Evolutionary conservation across 116 monocot species (phyloP), one percentile per base, ranked within the genome.

Genomic region (Thalassia testudinum): DNA sequence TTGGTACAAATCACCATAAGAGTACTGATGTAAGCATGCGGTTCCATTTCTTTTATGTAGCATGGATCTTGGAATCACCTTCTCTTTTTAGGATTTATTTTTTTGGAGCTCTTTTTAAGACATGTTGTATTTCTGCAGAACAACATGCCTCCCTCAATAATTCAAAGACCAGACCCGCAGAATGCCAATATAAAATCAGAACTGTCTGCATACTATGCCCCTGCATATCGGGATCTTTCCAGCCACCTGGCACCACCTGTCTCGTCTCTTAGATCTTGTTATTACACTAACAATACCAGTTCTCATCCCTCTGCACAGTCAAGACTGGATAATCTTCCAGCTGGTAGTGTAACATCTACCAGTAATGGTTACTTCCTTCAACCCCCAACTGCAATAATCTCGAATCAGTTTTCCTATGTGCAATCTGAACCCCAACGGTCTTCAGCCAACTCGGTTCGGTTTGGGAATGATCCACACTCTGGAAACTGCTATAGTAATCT

Each of bases 341-440:
- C 53, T 16, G 56, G 59, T 2, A 60, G 21, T 44, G 43, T 47
- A 18, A 40, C 78, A 12, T 43, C 73, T 24, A 28, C 56, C 21
- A 77, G 71, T 52, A 74, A 76, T n/a, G 63, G 57, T 52, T 87
- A 86, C 53, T 67, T 67, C 50, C 45, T 78, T 54, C 83, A 77
- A 42, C 83, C 80, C 44, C 87, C 83, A 14, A 66, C 68, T 47
- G 73, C 69, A 60, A 49, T 61, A 37, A 64, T 81, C 25, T 73
- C 83, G 55, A 82, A 79, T 65, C 82, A 82, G 42, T 92, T 77
- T 57, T 82, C 86, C 20, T 87, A 75, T 72, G 58, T 70, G 24
- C 86, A 72, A 7, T 24, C 83, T 49, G 87, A 83, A 28, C 43
- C 63, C 27, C 77, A 71, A 42, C 77, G 62, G 43, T 56, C 12